These are phyloP conservation scores for Chimonanthus praecox DNA, from an alignment of 164 flowering plant genomes.

Conservation along the genomic window DNA sequence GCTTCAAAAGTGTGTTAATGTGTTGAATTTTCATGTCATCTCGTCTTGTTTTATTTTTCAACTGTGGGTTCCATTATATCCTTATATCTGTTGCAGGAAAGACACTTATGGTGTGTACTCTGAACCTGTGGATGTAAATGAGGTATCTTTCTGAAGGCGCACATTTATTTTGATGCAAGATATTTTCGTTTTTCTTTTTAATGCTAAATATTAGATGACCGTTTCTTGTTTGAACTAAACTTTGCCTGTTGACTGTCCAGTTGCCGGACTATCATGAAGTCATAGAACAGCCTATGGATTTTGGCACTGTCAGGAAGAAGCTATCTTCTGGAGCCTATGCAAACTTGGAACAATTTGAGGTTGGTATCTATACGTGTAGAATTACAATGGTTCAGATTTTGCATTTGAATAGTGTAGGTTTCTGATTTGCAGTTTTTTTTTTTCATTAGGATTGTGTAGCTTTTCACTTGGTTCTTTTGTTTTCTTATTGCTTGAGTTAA, in stretches of 20 bases:
- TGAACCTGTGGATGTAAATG: slow-evolving; percentile 92
- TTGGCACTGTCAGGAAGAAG: slow-evolving; percentile 74
- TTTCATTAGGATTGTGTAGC: background rate
- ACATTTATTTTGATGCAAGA: background rate
- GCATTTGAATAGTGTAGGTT: background rate
- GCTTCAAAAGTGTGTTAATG: slow-evolving; percentile 35
- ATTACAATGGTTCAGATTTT: background rate
- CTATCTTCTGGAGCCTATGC: slow-evolving; percentile 48
- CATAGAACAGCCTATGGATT: slow-evolving; percentile 85
- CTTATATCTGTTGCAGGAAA: slow-evolving; percentile 52
- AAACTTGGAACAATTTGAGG: slow-evolving; percentile 86
- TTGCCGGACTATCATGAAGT: slow-evolving; percentile 90
- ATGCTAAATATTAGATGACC: too few relatives aligned
- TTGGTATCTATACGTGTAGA: slow-evolving; percentile 17
- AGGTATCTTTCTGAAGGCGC: slow-evolving; percentile 39
- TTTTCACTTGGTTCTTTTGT: background rate
- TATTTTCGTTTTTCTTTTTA: background rate
- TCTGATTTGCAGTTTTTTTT: background rate
- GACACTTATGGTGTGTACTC: slow-evolving; percentile 87
- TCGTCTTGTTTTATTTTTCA: slow-evolving; percentile 2
- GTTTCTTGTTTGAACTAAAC: background rate
- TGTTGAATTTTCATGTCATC: background rate
- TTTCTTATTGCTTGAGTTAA: background rate
- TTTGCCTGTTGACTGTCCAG: slow-evolving; percentile 32
- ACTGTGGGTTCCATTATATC: slow-evolving; percentile 6